These are phyloP conservation scores for Lasiodiplodia citricola DNA, from an alignment of 2,329 filamentous ascomycete genomes.

Conservation along the genomic window DNA sequence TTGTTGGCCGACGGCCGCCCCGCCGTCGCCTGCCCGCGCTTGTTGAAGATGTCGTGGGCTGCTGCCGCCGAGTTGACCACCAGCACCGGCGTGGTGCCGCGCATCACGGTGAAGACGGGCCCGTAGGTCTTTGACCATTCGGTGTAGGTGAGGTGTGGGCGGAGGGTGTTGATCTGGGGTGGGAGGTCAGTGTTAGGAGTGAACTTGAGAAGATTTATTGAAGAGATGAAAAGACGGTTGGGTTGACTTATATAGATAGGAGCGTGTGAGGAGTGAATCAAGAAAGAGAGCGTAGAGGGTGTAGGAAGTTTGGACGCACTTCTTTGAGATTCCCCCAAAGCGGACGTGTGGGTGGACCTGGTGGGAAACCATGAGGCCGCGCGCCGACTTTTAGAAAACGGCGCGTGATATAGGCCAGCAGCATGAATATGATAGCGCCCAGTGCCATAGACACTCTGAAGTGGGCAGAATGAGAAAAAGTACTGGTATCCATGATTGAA, in stretches of 20 bases:
- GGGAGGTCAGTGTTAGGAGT: background rate
- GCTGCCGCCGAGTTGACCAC: background rate
- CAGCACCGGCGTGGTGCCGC: conserved; percentile 42
- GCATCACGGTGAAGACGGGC: conserved; percentile 57
- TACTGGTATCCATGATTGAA: background rate
- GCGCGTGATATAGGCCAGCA: background rate
- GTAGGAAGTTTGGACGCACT: conserved; percentile 15
- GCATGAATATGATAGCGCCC: background rate
- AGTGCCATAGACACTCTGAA: background rate
- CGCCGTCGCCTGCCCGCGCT: conserved; percentile 2
- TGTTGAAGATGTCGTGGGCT: conserved; percentile 19
- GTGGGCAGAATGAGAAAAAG: background rate
- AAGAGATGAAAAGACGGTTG: too few relatives aligned
- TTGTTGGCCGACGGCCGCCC: background rate
- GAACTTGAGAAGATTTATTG: too few relatives aligned
- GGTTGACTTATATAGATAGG: too few relatives aligned
- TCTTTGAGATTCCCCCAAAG: conserved; percentile 59
- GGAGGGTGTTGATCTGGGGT: background rate
- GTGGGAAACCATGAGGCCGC: conserved; percentile 48
- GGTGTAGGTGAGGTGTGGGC: conserved; percentile 52
- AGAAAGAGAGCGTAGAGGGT: background rate
- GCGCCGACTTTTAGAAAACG: conserved; percentile 24
- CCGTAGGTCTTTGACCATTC: conserved; percentile 61
- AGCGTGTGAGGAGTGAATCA: background rate
- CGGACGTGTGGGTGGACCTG: conserved; percentile 58